Evolutionary conservation across 208 protist species (phyloP), one percentile per base, ranked within the genome.

Genomic region (Vickermania spadyakhi): DNA sequence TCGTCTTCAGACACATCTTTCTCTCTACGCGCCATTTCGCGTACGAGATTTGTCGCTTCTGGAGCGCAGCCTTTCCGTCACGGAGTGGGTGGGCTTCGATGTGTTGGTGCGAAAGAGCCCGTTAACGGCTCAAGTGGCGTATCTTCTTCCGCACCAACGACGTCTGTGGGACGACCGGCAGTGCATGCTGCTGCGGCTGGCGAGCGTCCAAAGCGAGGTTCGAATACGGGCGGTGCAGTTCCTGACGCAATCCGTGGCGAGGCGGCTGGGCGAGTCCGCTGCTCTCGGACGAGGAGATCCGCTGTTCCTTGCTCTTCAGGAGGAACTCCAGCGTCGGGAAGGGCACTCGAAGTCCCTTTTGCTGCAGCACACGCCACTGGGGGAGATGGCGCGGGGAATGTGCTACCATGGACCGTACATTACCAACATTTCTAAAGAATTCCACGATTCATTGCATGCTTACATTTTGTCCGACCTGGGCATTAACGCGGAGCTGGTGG

Each of bases 11-110:
- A 61, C 68, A 13, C 66, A 77, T 26, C 27, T 91, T 14, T 80
- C 71, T 0, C 4, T 94, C 27, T 77, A 82, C 60, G 81, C 79
- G 1, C 81, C 83, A 0, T 90, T 94, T 57, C 72, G 75, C 42
- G 78, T 77, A n/a, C 75, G 75, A 41, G 87, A 94, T 62, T 62
- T 85, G 1, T 90, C 84, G 2, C 57, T 84, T 2, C 59, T 60
- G 41, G 70, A 91, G 54, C 69, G 74, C 0, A 36, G 25, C 0
- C 68, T 91, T 3, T 53, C 64, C 49, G 79, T 94, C 31, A 85
- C 79, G 57, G 87, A 94, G 70, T 89, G 77, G 72, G 55, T 72
- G 21, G 29, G 53, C 13, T 91, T 94, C 63, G 87, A 94, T 50
- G 60, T 91, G 13, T n/a, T 91, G 31, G 65, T 89, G 14, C 70